A percentile compares a stretch with the other conserved stretches of the same genome.
These are phyloP conservation scores for Geranomyces michiganensis DNA, from an alignment of 192 early-diverging fungal genomes.

Conservation along the genomic window DNA sequence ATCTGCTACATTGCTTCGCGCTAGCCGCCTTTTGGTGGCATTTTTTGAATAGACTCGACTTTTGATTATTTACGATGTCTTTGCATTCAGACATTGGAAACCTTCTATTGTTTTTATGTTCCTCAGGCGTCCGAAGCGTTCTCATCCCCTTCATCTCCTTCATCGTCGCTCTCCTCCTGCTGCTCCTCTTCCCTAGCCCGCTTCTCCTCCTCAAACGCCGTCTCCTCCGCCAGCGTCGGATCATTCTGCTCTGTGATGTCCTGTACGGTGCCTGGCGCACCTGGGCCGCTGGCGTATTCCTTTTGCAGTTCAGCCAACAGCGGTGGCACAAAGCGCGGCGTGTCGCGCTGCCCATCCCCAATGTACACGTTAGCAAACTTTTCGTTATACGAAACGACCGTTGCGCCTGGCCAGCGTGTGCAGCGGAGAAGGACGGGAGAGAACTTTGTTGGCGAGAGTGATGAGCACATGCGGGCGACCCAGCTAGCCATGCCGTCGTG, in stretches of 20 bases:
- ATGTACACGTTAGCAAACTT: constrained; percentile 67
- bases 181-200: constrained; percentile 54
- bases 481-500: constrained; percentile 53
- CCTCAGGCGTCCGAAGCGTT: constrained; percentile 23
- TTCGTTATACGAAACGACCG: constrained; percentile 59
- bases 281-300: constrained; percentile 51
- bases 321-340: constrained; percentile 45
- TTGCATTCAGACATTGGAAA: neutral
- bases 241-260: constrained; percentile 55
- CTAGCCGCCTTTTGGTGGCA: too few species aligned
- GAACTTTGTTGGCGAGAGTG: constrained; percentile 52
- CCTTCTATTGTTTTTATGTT: neutral
- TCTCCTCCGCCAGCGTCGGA: constrained; percentile 64
- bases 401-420: constrained; percentile 64
- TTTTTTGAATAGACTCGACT: too few species aligned
- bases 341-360: constrained; percentile 60
- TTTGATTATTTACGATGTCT: too few species aligned
- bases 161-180: constrained; percentile 55
- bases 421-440: constrained; percentile 54
- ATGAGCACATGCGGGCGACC: constrained; percentile 49
- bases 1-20: too few species aligned
- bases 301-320: constrained; percentile 46
- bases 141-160: constrained; percentile 40
- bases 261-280: constrained; percentile 35
- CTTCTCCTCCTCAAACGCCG: constrained; percentile 54